Evolutionary conservation across 306 rosid species (phyloP).

Genomic region (Citrullus colocynthis): DNA sequence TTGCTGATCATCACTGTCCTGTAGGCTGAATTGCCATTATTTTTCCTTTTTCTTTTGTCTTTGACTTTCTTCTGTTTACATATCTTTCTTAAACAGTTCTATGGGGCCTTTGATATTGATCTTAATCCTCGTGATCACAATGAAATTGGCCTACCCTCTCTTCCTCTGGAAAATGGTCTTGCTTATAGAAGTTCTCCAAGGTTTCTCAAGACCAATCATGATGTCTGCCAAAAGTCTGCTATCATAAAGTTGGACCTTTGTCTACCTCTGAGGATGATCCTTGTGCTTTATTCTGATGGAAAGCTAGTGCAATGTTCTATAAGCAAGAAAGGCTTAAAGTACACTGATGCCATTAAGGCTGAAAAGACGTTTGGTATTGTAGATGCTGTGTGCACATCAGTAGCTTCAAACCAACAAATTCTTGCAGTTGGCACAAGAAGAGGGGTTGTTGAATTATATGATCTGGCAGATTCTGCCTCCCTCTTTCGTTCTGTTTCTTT

Average conservation of each 20-base stretch:
- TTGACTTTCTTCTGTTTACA: conserved; percentile 4
- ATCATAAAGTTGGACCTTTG: conserved; percentile 77
- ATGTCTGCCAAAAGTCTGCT: conserved; percentile 33
- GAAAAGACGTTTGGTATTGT: conserved; percentile 55
- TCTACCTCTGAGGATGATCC: conserved; percentile 59
- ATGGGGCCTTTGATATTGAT: conserved; percentile 65
- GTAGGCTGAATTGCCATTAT: neutral
- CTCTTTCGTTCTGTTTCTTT: conserved; percentile 67
- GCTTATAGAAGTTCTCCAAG: conserved; percentile 35
- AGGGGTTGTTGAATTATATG: conserved; percentile 83
- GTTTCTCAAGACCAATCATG: conserved; percentile 24
- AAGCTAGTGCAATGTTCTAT: conserved; percentile 66
- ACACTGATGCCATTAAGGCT: conserved; percentile 62
- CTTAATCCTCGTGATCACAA: conserved; percentile 27
- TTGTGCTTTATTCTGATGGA: conserved; percentile 81
- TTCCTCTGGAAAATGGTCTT: conserved; percentile 52
- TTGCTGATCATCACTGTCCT: neutral
- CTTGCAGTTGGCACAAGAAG: conserved; percentile 93
- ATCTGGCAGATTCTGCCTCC: conserved; percentile 59
- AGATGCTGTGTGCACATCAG: conserved; percentile 84
- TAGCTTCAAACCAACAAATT: conserved; percentile 71
- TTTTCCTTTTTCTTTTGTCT: neutral
- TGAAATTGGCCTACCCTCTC: conserved; percentile 31
- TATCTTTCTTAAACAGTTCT: conserved; percentile 54
- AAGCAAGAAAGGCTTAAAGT: conserved; percentile 88